Evolutionary conservation across 2,329 filamentous ascomycete species (phyloP).

Genomic region (Aspergillus pseudoviridinutans): DNA sequence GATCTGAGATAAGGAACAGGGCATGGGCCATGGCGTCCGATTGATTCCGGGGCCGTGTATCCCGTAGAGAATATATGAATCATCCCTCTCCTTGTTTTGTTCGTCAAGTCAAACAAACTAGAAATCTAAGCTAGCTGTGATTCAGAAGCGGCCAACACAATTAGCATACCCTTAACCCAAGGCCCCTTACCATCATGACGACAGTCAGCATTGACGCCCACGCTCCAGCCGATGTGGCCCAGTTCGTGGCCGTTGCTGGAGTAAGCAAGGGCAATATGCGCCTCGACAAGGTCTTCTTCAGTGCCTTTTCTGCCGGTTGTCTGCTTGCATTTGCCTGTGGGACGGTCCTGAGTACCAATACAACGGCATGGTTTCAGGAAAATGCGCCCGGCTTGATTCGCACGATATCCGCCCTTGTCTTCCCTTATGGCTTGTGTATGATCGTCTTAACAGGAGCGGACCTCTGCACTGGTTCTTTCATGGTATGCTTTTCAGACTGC

Average conservation of each 20-base stretch:
- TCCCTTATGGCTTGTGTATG: slow-evolving; percentile 49
- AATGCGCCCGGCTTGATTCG: slow-evolving; percentile 49
- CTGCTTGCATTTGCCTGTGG: slow-evolving; percentile 51
- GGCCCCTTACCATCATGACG: slow-evolving; percentile 1
- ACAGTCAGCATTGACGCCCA: slow-evolving; percentile 37
- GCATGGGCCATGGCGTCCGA: too few relatives aligned
- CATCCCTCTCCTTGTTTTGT: too few relatives aligned
- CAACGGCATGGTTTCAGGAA: slow-evolving; percentile 47
- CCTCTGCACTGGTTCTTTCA: slow-evolving; percentile 46
- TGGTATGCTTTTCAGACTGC: slow-evolving; percentile 26
- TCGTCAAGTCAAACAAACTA: too few relatives aligned
- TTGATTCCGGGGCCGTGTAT: too few relatives aligned
- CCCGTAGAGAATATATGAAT: too few relatives aligned
- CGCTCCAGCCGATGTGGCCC: slow-evolving; percentile 48
- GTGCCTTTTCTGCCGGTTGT: slow-evolving; percentile 49
- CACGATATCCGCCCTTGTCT: slow-evolving; percentile 44
- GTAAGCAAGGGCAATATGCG: slow-evolving; percentile 51
- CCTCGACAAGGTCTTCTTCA: slow-evolving; percentile 51
- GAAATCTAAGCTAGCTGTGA: too few relatives aligned
- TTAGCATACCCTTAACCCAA: too few relatives aligned
- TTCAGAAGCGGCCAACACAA: too few relatives aligned
- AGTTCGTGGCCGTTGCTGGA: slow-evolving; percentile 50
- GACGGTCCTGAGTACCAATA: slow-evolving; percentile 43
- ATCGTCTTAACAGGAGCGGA: slow-evolving; percentile 49
- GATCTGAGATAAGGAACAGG: too few relatives aligned